A percentile compares a stretch with the other conserved stretches of the same genome.
Conservation (phyloP, 2,329 filamentous ascomycete species). For the Emmonsia crescens region DNA sequence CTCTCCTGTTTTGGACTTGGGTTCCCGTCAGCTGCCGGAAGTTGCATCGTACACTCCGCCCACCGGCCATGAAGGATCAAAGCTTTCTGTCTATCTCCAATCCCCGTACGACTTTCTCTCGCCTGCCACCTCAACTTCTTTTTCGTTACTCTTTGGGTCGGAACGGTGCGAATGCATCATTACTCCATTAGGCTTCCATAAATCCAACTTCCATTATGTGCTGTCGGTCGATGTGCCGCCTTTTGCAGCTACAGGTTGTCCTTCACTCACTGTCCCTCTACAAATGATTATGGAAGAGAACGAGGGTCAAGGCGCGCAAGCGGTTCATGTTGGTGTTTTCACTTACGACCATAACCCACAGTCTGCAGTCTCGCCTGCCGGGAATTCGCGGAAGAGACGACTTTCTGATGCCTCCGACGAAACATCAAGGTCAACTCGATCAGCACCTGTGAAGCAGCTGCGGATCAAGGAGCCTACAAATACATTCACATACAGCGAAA, state of each 20-base stretch:
- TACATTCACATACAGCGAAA: constrained; percentile 43
- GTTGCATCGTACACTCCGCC: constrained; percentile 61
- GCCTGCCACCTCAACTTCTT: constrained; percentile 37
- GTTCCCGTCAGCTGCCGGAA: constrained; percentile 49
- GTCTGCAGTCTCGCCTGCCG: constrained; percentile 29
- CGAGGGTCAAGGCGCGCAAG: constrained; percentile 39
- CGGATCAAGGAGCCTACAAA: constrained; percentile 39
- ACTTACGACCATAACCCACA: constrained; percentile 43
- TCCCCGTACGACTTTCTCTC: constrained; percentile 64
- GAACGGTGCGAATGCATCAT: constrained; percentile 59
- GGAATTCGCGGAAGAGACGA: constrained; percentile 46
- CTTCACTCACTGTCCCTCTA: constrained; percentile 47
- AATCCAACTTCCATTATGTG: constrained; percentile 56
- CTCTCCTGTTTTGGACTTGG: constrained; percentile 54
- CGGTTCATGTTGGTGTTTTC: constrained; percentile 50
- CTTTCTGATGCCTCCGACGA: constrained; percentile 42
- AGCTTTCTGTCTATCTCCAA: constrained; percentile 62
- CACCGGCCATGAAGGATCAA: constrained; percentile 57
- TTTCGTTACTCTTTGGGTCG: constrained; percentile 67
- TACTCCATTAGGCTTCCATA: constrained; percentile 47
- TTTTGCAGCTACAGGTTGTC: constrained; percentile 46
- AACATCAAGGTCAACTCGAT: constrained; percentile 39
- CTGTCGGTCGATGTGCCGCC: constrained; percentile 63
- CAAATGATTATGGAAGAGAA: constrained; percentile 50
- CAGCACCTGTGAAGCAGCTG: constrained; percentile 37